phyloP scores from a whole-genome alignment of 2,329 filamentous ascomycete genomes.

The Fusarium oligoseptatum region DNA sequence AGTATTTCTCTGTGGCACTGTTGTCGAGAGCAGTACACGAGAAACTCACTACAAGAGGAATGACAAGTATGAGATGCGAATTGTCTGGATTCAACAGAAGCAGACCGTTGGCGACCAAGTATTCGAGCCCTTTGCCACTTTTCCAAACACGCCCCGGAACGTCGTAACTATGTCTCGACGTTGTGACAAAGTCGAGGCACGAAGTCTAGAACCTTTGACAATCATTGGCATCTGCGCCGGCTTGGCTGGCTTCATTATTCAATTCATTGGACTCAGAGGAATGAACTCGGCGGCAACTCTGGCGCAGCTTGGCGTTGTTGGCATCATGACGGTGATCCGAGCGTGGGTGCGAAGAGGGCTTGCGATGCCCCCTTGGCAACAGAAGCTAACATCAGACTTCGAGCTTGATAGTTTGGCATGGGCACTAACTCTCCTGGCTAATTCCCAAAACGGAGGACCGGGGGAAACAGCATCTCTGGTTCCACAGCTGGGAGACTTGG shows the following conservation, averaged over 20 bases:
- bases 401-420: slow-evolving; percentile 13
- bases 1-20: neutral
- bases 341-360: slow-evolving; percentile 1
- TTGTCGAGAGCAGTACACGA: neutral
- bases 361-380: accelerated
- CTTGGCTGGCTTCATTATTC: neutral
- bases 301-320: neutral
- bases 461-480: neutral
- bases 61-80: slow-evolving; percentile 11
- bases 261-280: slow-evolving; percentile 13
- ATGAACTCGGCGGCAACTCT: slow-evolving; percentile 18
- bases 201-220: neutral
- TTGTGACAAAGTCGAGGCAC: accelerated
- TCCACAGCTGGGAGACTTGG: too few species aligned
- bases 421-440: neutral
- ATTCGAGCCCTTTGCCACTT: slow-evolving; percentile 45
- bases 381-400: neutral
- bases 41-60: neutral
- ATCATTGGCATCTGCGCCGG: neutral
- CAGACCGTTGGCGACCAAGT: slow-evolving; percentile 46
- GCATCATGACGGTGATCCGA: neutral
- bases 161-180: neutral
- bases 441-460: neutral
- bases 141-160: accelerated
- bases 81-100: slow-evolving; percentile 49